Evolutionary conservation across 2,329 filamentous ascomycete genomes (phyloP), one percentile per base, ranked within the genome.

Genomic region (Fusarium avenaceum): DNA sequence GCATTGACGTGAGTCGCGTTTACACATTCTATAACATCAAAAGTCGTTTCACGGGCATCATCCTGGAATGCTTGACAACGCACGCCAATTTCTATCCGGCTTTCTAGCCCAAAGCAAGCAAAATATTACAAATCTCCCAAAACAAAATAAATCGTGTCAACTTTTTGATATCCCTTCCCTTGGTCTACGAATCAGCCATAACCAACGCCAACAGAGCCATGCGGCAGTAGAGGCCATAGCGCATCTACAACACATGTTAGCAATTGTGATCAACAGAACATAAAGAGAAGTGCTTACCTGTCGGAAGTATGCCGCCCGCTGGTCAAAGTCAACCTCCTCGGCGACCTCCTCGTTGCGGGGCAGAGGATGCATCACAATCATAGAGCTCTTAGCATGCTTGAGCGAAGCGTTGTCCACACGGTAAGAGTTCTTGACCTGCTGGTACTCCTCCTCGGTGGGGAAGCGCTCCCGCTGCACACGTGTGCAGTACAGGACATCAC

Each of bases 391-490:
- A 53, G 96, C 94, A 75, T 94, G 86, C 84, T 93, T 94, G 75
- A 99, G 86, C 20, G 95, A 92, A 73, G 89, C 89, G 78, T 97
- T 97, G 84, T 97, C 92, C 65, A 99, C 90, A 59, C 97, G 85
- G 79, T 97, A 95, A 63, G 89, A 88, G 79, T 95, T 89, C 89
- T 96, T 97, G 74, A 98, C 89, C 59, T 85, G 83, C 82, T 98
- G 93, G 79, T 96, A 99, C 75, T 92, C 90, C 43, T 86, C 87
- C 50, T 90, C 80, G 73, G 90, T 91, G n/a, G 90, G 85, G 84
- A 99, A 99, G 26, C 96, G 89, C 85, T 99, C 96, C 82, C 96
- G 96, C 82, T 99, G 96, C 72, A 99, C 92, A 17, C 96, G 90
- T 2, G 96, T 99, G 84, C 94, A 97, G 86, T 99, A 99, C 45